Conservation (phyloP, 208 protist genomes). For the Balamuthia mandrillaris region DNA sequence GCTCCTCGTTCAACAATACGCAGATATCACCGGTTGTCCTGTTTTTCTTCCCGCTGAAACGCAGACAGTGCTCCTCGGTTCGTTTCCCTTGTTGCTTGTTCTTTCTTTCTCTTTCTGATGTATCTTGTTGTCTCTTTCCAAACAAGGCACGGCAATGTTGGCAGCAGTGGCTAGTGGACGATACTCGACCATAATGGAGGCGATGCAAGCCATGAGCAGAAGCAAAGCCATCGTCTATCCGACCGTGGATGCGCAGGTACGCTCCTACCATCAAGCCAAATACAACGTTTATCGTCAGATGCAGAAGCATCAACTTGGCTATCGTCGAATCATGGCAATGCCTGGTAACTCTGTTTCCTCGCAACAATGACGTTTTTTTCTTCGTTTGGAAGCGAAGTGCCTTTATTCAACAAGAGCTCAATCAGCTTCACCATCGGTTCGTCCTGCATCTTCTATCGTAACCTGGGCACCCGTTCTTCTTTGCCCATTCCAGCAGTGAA, state of each 20-base stretch:
- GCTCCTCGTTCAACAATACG: constrained; percentile 1
- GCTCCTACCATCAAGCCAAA: constrained; percentile 12
- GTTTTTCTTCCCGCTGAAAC: background rate
- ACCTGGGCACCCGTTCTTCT: background rate
- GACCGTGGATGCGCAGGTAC: background rate
- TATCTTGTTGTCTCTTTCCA: background rate
- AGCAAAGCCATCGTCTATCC: background rate
- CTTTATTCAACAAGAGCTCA: too few relatives aligned
- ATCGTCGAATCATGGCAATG: background rate
- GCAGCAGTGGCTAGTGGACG: background rate
- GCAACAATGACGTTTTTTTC: too few relatives aligned
- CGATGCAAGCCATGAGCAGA: background rate
- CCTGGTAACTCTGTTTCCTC: too few relatives aligned
- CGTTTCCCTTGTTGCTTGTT: background rate
- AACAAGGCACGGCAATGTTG: background rate
- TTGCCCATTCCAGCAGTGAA: background rate
- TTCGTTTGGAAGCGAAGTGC: too few relatives aligned
- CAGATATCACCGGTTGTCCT: background rate
- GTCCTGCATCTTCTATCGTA: too few relatives aligned
- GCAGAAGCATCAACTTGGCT: background rate
- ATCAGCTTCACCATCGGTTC: too few relatives aligned
- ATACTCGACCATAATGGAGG: background rate
- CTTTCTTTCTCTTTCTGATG: background rate
- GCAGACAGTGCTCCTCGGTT: constrained; percentile 3
- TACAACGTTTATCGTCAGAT: background rate